These are phyloP conservation scores for Wickerhamiella vanderwaltii DNA, from an alignment of 805 yeast species.

Conservation along the genomic window DNA sequence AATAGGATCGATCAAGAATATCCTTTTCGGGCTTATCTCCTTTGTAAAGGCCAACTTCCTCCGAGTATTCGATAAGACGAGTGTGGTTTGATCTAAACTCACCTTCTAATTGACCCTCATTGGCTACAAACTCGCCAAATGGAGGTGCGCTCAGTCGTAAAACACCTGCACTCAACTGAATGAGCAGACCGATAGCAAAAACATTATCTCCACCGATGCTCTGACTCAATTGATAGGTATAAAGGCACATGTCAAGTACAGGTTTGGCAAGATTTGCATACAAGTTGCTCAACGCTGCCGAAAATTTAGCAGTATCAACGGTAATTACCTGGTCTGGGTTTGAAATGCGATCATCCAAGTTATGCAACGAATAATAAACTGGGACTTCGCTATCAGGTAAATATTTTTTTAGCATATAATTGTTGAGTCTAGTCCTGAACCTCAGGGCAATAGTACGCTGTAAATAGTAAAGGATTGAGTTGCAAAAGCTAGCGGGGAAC, in stretches of 20 bases:
- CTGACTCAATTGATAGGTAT: slow-evolving; percentile 60
- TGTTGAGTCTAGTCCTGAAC: slow-evolving; percentile 54
- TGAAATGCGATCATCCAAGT: slow-evolving; percentile 41
- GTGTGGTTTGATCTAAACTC: slow-evolving; percentile 74
- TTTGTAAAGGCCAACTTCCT: slow-evolving; percentile 74
- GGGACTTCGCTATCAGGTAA: slow-evolving; percentile 56
- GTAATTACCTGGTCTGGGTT: slow-evolving; percentile 81
- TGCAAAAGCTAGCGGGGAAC: slow-evolving; percentile 71
- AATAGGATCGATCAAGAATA: slow-evolving; percentile 65
- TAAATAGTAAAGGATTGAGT: slow-evolving; percentile 44
- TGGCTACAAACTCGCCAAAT: slow-evolving; percentile 67
- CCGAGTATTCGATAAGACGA: slow-evolving; percentile 62
- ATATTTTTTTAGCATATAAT: slow-evolving; percentile 53
- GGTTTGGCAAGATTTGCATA: slow-evolving; percentile 83
- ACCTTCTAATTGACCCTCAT: slow-evolving; percentile 71
- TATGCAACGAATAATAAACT: slow-evolving; percentile 60
- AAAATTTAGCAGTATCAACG: slow-evolving; percentile 62
- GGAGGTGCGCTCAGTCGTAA: slow-evolving; percentile 77
- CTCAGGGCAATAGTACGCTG: slow-evolving; percentile 29
- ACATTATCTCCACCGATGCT: slow-evolving; percentile 50
- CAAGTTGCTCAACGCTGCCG: slow-evolving; percentile 56
- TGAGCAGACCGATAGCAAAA: slow-evolving; percentile 64
- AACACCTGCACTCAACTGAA: slow-evolving; percentile 66
- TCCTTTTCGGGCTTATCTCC: slow-evolving; percentile 75
- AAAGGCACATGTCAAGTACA: slow-evolving; percentile 59